Percentiles rank a stretch among this genome's conserved stretches.
phyloP scores from a whole-genome alignment of 176 grass and related monocot genomes.

The Rhipidocladum racemiflorum region DNA sequence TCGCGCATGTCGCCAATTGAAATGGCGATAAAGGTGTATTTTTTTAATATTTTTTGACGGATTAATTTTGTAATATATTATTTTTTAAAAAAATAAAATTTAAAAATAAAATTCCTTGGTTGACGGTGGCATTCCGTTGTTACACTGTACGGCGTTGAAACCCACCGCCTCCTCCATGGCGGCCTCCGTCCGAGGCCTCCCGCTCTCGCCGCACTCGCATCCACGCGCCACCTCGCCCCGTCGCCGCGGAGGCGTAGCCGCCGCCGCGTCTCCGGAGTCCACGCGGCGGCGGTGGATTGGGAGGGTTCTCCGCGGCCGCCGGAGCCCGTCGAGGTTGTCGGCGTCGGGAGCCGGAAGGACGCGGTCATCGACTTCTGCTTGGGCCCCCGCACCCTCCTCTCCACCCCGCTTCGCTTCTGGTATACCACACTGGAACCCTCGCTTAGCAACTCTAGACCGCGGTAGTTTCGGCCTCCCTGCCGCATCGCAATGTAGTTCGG shows the following conservation, averaged over 20 bases:
- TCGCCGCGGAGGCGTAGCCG: too few species aligned
- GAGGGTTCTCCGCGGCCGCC: not conserved
- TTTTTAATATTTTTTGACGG: too few species aligned
- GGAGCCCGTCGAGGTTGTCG: slow-evolving; percentile 85
- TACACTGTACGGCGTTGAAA: not conserved
- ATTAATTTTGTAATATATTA: too few species aligned
- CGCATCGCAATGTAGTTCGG: slow-evolving; percentile 11
- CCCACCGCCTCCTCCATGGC: slow-evolving; percentile 31
- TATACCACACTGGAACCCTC: slow-evolving; percentile 23
- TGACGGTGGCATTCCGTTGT: not conserved
- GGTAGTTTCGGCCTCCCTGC: not conserved
- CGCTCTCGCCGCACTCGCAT: slow-evolving; percentile 24
- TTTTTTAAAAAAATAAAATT: too few species aligned
- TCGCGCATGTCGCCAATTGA: too few species aligned
- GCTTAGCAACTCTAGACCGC: not conserved
- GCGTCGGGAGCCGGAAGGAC: slow-evolving; percentile 85
- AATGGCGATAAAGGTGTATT: too few species aligned
- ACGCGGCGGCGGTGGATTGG: too few species aligned
- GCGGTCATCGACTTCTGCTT: slow-evolving; percentile 82
- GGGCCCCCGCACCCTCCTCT: slow-evolving; percentile 59
- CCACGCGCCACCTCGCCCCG: not conserved
- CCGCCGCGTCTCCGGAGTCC: slow-evolving; percentile 11
- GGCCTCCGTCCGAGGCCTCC: slow-evolving; percentile 26
- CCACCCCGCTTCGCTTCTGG: slow-evolving; percentile 81
- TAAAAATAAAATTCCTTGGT: too few species aligned